phyloP scores from a whole-genome alignment of 257 asterid species.

The Gentiana dahurica region DNA sequence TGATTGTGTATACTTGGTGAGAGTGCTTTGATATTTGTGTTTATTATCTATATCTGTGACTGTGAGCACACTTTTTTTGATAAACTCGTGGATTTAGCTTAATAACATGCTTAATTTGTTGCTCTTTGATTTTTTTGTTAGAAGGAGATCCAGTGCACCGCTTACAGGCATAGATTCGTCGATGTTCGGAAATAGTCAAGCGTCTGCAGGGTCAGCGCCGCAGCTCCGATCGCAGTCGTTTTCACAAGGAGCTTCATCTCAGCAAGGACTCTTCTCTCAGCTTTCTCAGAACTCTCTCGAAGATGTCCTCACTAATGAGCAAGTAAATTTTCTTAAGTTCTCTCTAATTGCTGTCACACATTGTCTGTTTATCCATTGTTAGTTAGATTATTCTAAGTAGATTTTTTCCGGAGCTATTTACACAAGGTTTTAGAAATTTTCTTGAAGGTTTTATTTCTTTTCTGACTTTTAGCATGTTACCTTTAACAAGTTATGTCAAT shows the following conservation, averaged over 20 bases:
- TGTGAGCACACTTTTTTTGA: conserved; percentile 2
- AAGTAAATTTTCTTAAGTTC: conserved; percentile 18
- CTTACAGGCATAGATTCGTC: conserved; percentile 49
- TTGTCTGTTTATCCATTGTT: too few species aligned
- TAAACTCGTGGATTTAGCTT: too few species aligned
- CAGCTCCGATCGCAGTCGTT: conserved; percentile 39
- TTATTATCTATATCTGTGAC: too few species aligned
- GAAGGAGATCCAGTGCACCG: conserved; percentile 46
- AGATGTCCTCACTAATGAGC: conserved; percentile 53
- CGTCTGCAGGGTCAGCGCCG: conserved; percentile 31
- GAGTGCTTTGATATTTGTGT: not conserved
- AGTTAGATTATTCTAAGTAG: too few species aligned
- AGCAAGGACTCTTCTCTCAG: conserved; percentile 76
- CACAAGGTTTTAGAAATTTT: too few species aligned
- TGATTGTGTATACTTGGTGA: not conserved
- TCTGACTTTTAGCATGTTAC: too few species aligned
- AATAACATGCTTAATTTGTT: not conserved
- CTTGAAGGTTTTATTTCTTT: too few species aligned
- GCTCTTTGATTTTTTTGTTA: conserved; percentile 4
- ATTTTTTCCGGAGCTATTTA: too few species aligned
- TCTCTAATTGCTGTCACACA: not conserved
- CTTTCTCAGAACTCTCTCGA: conserved; percentile 78
- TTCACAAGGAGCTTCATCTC: conserved; percentile 84
- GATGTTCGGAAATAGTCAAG: conserved; percentile 46
- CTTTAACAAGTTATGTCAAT: too few species aligned